Percentiles rank a stretch among this genome's conserved stretches.
Evolutionary conservation across 163 green algal species (phyloP).

Genomic region (Coccomyxa subellipsoidea): DNA sequence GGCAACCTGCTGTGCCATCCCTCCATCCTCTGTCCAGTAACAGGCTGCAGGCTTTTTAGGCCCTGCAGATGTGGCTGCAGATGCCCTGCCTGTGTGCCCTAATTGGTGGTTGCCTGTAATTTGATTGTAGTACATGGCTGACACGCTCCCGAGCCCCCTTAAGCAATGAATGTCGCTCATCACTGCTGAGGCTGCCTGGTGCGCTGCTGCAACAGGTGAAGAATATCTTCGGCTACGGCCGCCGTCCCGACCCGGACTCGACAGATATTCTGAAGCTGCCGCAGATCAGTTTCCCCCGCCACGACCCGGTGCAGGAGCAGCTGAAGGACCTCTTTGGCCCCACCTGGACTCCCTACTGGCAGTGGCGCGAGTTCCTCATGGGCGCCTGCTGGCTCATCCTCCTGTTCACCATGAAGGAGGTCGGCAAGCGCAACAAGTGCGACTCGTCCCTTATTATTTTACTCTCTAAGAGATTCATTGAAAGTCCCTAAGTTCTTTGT

Average conservation of each 20-base stretch:
- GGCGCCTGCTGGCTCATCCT: slow-evolving; percentile 46
- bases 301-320: slow-evolving; percentile 37
- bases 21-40: no score
- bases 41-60: no score
- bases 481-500: no score
- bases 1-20: no score
- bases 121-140: no score
- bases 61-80: no score
- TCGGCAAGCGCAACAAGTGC: slow-evolving; percentile 18
- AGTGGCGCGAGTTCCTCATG: slow-evolving; percentile 61
- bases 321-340: slow-evolving; percentile 41
- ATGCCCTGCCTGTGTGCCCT: no score
- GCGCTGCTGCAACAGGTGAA: slow-evolving; percentile 35
- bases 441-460: no score
- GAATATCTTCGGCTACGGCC: slow-evolving; percentile 50
- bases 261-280: slow-evolving; percentile 8
- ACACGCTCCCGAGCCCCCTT: no score
- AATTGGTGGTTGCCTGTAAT: no score
- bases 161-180: not conserved
- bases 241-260: not conserved
- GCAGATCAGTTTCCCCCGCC: slow-evolving; percentile 31
- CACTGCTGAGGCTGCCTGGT: not conserved
- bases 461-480: no score
- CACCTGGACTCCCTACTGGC: slow-evolving; percentile 41
- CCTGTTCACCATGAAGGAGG: slow-evolving; percentile 41